These are phyloP conservation scores for Candida sakaeoensis DNA, from an alignment of 805 yeast species.

Conservation along the genomic window DNA sequence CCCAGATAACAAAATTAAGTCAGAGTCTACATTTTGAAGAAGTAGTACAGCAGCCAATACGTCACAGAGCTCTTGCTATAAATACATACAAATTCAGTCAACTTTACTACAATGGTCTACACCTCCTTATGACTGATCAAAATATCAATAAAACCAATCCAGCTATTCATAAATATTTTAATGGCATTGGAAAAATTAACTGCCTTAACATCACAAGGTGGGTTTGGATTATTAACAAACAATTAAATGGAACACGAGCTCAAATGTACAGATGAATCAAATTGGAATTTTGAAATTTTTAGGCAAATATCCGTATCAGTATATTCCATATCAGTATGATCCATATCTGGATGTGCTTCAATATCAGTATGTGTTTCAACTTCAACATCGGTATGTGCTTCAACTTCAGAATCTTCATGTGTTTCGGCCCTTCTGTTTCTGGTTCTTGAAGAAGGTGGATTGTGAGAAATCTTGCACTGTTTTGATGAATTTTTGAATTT, in stretches of 20 bases:
- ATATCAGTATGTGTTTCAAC: too few relatives aligned
- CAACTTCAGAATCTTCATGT: too few relatives aligned
- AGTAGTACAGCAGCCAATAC: neutral
- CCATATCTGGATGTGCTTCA: too few relatives aligned
- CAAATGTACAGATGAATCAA: neutral
- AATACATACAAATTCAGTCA: neutral
- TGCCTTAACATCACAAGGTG: conserved; percentile 1
- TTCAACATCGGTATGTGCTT: too few relatives aligned
- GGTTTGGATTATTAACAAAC: conserved; percentile 1
- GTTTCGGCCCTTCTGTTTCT: too few relatives aligned
- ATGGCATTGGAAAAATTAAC: neutral
- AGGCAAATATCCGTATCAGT: too few relatives aligned
- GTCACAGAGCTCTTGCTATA: neutral
- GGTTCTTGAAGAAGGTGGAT: too few relatives aligned
- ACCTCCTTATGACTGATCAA: neutral
- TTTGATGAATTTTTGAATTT: too few relatives aligned
- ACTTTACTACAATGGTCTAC: neutral
- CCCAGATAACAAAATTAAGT: neutral
- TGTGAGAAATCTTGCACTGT: too few relatives aligned
- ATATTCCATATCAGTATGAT: too few relatives aligned
- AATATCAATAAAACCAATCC: conserved; percentile 4
- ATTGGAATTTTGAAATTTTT: conserved; percentile 1
- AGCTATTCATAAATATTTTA: neutral
- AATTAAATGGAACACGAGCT: neutral
- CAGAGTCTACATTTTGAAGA: neutral